These are phyloP conservation scores for Saccharomyces hybrid DNA, from an alignment of 1,139 yeast species.

Conservation along the genomic window DNA sequence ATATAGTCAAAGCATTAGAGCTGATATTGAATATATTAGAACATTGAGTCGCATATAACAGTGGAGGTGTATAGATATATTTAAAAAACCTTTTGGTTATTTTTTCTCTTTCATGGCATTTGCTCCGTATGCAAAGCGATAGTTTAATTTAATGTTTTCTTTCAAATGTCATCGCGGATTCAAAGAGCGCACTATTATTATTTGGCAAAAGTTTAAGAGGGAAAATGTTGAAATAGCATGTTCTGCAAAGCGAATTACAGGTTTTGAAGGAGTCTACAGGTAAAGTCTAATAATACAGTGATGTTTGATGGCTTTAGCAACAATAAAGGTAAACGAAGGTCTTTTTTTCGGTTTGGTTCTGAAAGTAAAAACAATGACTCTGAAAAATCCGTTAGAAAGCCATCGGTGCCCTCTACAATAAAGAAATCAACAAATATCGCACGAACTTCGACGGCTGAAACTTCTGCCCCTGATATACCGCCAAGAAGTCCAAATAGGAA, in stretches of 20 bases:
- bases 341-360: conserved; percentile 24
- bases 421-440: neutral
- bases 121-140: neutral
- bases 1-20: conserved; percentile 24
- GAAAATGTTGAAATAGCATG: neutral
- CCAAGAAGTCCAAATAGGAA: neutral
- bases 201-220: neutral
- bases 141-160: neutral
- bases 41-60: neutral
- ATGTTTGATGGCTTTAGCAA: conserved; percentile 17
- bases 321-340: conserved; percentile 15
- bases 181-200: neutral
- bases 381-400: neutral
- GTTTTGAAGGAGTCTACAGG: neutral
- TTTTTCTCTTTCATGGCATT: neutral
- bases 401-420: neutral
- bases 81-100: neutral
- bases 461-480: neutral
- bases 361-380: conserved; percentile 5
- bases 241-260: neutral
- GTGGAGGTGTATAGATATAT: neutral
- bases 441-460: neutral
- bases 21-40: conserved; percentile 18
- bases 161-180: neutral
- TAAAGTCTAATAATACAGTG: neutral